Evolutionary conservation across 1,284 basidiomycete genomes (phyloP).

Genomic region (Naganishia cerealis): DNA sequence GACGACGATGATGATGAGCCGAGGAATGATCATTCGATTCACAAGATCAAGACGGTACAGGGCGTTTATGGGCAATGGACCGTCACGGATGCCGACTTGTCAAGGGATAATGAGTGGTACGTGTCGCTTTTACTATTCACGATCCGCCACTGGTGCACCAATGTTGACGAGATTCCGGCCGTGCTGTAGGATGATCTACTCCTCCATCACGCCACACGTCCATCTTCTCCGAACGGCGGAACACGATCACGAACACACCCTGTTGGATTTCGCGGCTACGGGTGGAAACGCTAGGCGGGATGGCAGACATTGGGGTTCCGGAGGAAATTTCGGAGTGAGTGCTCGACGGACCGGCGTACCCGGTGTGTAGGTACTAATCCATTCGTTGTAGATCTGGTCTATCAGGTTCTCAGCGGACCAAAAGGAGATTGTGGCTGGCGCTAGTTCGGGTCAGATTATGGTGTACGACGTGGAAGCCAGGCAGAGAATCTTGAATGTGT

Average conservation of each 20-base stretch:
- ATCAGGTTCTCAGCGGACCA: constrained; percentile 95
- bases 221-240: constrained; percentile 83
- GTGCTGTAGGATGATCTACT: constrained; percentile 77
- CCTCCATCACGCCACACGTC: constrained; percentile 75
- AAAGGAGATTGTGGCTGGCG: constrained; percentile 74
- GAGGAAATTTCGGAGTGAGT: constrained; percentile 45
- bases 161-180: background rate
- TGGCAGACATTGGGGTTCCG: constrained; percentile 44
- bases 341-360: background rate
- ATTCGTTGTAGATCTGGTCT: constrained; percentile 69
- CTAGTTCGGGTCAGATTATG: constrained; percentile 55
- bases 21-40: constrained; percentile 63
- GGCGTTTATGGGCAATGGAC: constrained; percentile 81
- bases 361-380: background rate
- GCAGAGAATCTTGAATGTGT: constrained; percentile 74
- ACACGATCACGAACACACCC: constrained; percentile 66
- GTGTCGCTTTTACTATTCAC: constrained; percentile 21
- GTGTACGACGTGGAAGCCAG: constrained; percentile 87
- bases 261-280: constrained; percentile 69
- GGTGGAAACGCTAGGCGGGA: constrained; percentile 38
- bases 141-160: background rate
- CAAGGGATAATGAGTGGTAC: constrained; percentile 83
- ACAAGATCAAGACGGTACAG: constrained; percentile 72
- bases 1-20: constrained; percentile 40
- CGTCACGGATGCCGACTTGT: constrained; percentile 90